Conservation (phyloP, 495 filamentous ascomycete species). For the Tuber aestivum region DNA sequence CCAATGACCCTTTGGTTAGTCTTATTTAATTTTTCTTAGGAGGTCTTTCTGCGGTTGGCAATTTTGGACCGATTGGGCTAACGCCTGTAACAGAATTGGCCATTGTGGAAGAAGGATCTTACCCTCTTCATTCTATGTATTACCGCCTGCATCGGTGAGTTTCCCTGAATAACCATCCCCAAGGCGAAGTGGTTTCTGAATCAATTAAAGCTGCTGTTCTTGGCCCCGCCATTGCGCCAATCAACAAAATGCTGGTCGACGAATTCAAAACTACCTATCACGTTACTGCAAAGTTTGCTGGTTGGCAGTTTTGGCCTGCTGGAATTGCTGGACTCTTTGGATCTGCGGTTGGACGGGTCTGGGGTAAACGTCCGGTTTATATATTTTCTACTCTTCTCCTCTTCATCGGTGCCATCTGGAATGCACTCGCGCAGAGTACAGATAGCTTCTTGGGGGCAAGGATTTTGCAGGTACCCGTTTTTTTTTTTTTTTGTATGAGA, state of each 20-base stretch:
- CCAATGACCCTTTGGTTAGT: conserved; percentile 52
- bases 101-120: conserved; percentile 52
- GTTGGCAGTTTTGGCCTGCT: conserved; percentile 51
- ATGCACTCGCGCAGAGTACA: conserved; percentile 53
- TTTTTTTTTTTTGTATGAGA: conserved; percentile 11
- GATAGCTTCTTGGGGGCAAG: conserved; percentile 54
- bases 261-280: conserved; percentile 47
- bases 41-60: neutral
- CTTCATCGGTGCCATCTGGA: conserved; percentile 58
- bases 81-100: conserved; percentile 47
- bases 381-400: conserved; percentile 54
- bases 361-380: conserved; percentile 60
- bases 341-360: conserved; percentile 59
- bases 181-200: neutral
- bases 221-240: conserved; percentile 44
- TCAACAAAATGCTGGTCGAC: conserved; percentile 43
- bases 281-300: conserved; percentile 45
- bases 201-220: conserved; percentile 25
- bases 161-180: neutral
- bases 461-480: conserved; percentile 35
- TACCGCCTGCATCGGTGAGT: conserved; percentile 48
- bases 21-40: neutral
- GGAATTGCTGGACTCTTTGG: conserved; percentile 55
- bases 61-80: conserved; percentile 20
- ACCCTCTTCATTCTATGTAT: conserved; percentile 54